Evolutionary conservation across 2,329 filamentous ascomycete species (phyloP).

Genomic region (Beauveria pseudobassiana): DNA sequence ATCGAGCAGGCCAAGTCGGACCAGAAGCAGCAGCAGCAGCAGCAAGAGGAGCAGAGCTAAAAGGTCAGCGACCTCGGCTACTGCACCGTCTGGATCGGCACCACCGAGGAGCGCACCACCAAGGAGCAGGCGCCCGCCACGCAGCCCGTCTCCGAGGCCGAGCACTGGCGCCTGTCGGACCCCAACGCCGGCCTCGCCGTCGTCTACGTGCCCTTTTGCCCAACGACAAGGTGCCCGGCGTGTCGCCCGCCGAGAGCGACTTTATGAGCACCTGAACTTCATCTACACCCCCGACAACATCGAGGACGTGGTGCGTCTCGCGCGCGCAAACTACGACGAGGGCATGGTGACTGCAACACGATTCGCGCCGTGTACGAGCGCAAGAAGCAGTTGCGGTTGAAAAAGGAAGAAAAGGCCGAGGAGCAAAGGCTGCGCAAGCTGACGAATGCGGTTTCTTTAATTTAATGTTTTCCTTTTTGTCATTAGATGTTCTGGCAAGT

Average conservation of each 20-base stretch:
- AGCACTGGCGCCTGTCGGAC: conserved; percentile 58
- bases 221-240: conserved; percentile 69
- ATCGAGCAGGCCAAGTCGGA: conserved; percentile 51
- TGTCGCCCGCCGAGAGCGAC: conserved; percentile 77
- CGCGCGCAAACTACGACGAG: conserved; percentile 79
- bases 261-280: conserved; percentile 97
- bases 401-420: conserved; percentile 32
- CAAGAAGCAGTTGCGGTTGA: conserved; percentile 64
- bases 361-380: conserved; percentile 87
- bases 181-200: conserved; percentile 81
- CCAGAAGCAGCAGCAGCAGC: conserved; percentile 20
- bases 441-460: neutral
- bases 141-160: conserved; percentile 52
- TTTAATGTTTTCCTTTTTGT: neutral
- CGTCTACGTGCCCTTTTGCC: conserved; percentile 85
- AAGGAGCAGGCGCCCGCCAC: conserved; percentile 43
- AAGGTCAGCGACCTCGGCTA: conserved; percentile 64
- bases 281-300: conserved; percentile 89
- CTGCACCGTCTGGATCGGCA: conserved; percentile 94
- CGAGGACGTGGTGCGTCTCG: conserved; percentile 74
- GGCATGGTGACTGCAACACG: conserved; percentile 65
- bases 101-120: conserved; percentile 62
- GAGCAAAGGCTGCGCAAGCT: neutral
- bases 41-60: conserved; percentile 20
- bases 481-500: neutral